Evolutionary conservation across 2,329 filamentous ascomycete genomes (phyloP).

Genomic region (Penicillium sumatraense): DNA sequence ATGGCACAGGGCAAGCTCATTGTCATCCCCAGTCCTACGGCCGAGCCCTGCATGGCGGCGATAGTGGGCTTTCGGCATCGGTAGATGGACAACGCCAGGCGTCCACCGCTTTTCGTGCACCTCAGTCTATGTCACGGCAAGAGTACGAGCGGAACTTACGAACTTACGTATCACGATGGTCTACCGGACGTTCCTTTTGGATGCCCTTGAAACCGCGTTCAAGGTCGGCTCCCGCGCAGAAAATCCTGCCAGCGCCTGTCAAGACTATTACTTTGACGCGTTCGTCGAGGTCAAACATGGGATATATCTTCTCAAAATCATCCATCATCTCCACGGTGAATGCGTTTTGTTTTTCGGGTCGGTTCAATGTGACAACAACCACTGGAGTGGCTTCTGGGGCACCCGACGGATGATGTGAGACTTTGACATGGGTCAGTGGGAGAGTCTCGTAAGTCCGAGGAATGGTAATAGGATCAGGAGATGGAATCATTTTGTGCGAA

Average conservation of each 20-base stretch:
- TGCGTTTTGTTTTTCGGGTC: slow-evolving; percentile 61
- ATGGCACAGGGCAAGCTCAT: not conserved
- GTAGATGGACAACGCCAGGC: not conserved
- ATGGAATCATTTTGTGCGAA: not conserved
- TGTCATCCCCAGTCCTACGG: slow-evolving; percentile 5
- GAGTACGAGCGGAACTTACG: no score
- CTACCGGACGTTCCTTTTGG: no score
- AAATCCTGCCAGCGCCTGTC: slow-evolving; percentile 12
- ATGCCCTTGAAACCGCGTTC: not conserved
- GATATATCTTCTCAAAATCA: slow-evolving; percentile 35
- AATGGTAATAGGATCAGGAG: not conserved
- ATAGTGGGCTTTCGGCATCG: slow-evolving; percentile 4
- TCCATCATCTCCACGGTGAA: slow-evolving; percentile 56
- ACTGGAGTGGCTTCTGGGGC: slow-evolving; percentile 54
- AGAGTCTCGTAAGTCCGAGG: not conserved
- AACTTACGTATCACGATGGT: no score
- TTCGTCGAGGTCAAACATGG: slow-evolving; percentile 10
- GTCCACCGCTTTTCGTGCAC: no score
- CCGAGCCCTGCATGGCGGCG: not conserved
- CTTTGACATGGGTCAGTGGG: not conserved
- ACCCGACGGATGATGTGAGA: slow-evolving; percentile 11
- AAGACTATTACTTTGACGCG: slow-evolving; percentile 13
- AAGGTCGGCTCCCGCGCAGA: slow-evolving; percentile 12
- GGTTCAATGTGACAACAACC: slow-evolving; percentile 55
- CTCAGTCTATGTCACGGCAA: no score